Conservation (phyloP, 768 basidiomycete genomes). For the Amanita molliuscula region DNA sequence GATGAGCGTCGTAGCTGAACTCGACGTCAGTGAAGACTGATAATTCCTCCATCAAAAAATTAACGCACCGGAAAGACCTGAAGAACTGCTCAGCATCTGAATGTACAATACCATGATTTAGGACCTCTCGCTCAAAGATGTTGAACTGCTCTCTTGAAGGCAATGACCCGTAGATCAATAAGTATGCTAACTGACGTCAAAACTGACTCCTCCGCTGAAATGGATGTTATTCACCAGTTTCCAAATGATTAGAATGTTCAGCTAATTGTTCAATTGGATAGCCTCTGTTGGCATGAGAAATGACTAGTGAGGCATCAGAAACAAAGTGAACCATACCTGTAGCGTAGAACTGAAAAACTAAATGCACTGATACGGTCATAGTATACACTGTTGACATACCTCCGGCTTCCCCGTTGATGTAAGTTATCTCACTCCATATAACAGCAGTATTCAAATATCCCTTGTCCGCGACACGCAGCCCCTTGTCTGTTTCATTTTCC, state of each 20-base stretch:
- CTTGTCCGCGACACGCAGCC: slow-evolving; percentile 68
- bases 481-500: slow-evolving; percentile 79
- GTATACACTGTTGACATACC: slow-evolving; percentile 26
- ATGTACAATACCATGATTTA: slow-evolving; percentile 65
- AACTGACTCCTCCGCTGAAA: neutral
- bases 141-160: slow-evolving; percentile 52
- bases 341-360: slow-evolving; percentile 43
- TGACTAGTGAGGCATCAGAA: neutral
- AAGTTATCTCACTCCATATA: slow-evolving; percentile 73
- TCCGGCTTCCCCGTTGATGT: slow-evolving; percentile 85
- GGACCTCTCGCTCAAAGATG: slow-evolving; percentile 63
- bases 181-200: slow-evolving; percentile 40
- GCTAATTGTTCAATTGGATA: slow-evolving; percentile 93
- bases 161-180: slow-evolving; percentile 81
- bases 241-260: slow-evolving; percentile 67
- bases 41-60: neutral
- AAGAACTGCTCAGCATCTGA: slow-evolving; percentile 62
- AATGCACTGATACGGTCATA: neutral
- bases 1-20: slow-evolving; percentile 81
- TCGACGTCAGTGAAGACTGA: neutral
- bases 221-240: slow-evolving; percentile 31
- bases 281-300: slow-evolving; percentile 39
- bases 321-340: slow-evolving; percentile 36
- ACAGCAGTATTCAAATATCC: slow-evolving; percentile 82
- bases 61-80: slow-evolving; percentile 47